These are phyloP conservation scores for Xerophyta viscosa DNA, from an alignment of 106 monocot species.

Conservation along the genomic window DNA sequence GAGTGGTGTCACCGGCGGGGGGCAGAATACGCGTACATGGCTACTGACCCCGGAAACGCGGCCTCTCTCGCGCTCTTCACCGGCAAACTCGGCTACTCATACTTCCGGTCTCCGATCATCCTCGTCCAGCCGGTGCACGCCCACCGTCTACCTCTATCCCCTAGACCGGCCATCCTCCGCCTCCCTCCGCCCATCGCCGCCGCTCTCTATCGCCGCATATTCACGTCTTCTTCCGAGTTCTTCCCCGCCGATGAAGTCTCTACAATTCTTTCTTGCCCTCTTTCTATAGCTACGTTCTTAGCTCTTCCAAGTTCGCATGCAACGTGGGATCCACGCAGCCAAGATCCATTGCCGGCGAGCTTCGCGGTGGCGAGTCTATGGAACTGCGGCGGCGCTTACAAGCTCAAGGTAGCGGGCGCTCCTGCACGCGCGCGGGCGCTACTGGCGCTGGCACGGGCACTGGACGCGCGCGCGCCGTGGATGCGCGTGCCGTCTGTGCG, in stretches of 20 bases:
- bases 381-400: slow-evolving; percentile 24
- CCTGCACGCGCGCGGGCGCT: slow-evolving; percentile 10
- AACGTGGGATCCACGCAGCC: slow-evolving; percentile 1
- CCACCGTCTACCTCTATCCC: slow-evolving; percentile 18
- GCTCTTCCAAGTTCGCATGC: slow-evolving; percentile 10
- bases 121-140: slow-evolving; percentile 62
- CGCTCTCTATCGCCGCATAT: slow-evolving; percentile 24
- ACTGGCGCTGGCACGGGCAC: slow-evolving; percentile 10
- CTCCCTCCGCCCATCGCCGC: slow-evolving; percentile 28
- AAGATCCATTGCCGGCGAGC: slow-evolving; percentile 7
- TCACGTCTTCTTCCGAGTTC: slow-evolving; percentile 40
- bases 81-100: slow-evolving; percentile 29
- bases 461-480: slow-evolving; percentile 35
- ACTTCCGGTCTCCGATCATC: slow-evolving; percentile 36
- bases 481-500: slow-evolving; percentile 33
- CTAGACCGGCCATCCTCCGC: slow-evolving; percentile 23
- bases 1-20: slow-evolving; percentile 32
- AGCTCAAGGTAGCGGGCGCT: slow-evolving; percentile 20
- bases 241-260: slow-evolving; percentile 34
- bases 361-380: slow-evolving; percentile 46
- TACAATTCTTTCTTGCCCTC: slow-evolving; percentile 30
- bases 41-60: slow-evolving; percentile 44
- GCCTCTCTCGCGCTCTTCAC: slow-evolving; percentile 60
- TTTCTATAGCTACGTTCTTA: slow-evolving; percentile 44
- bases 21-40: slow-evolving; percentile 63